Evolutionary conservation across 2,329 filamentous ascomycete species (phyloP).

Genomic region (Trichoderma koningii): DNA sequence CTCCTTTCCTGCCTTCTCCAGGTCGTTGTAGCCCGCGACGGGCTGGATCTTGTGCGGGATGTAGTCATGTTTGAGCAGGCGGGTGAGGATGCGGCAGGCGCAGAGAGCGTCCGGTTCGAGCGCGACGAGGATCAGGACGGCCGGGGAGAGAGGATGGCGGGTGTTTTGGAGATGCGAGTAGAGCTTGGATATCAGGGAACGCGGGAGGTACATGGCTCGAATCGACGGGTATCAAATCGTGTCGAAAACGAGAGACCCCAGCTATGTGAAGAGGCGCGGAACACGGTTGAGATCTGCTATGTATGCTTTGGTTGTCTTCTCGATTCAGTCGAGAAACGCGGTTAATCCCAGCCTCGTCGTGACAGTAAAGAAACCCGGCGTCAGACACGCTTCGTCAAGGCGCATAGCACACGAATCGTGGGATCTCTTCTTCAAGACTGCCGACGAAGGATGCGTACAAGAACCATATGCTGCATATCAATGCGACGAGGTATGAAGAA

Average conservation of each 20-base stretch:
- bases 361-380: slow-evolving; percentile 18
- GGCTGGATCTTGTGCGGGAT: slow-evolving; percentile 97
- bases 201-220: slow-evolving; percentile 85
- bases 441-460: neutral
- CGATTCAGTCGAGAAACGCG: slow-evolving; percentile 15
- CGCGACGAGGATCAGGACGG: slow-evolving; percentile 86
- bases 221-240: slow-evolving; percentile 35
- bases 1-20: slow-evolving; percentile 75
- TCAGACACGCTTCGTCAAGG: slow-evolving; percentile 23
- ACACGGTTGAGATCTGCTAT: slow-evolving; percentile 14
- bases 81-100: slow-evolving; percentile 89
- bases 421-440: neutral
- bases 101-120: slow-evolving; percentile 95
- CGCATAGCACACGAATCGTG: slow-evolving; percentile 17
- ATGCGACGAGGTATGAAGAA: slow-evolving; percentile 6
- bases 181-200: slow-evolving; percentile 82
- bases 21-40: slow-evolving; percentile 87
- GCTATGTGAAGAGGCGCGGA: slow-evolving; percentile 32
- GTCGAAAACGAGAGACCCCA: slow-evolving; percentile 29
- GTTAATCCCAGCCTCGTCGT: slow-evolving; percentile 3
- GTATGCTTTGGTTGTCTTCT: neutral
- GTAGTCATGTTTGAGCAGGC: slow-evolving; percentile 94
- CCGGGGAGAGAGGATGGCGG: slow-evolving; percentile 85
- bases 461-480: slow-evolving; percentile 26
- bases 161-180: slow-evolving; percentile 86